phyloP scores from a whole-genome alignment of 345 rosid species.

The Eucalyptus albens region DNA sequence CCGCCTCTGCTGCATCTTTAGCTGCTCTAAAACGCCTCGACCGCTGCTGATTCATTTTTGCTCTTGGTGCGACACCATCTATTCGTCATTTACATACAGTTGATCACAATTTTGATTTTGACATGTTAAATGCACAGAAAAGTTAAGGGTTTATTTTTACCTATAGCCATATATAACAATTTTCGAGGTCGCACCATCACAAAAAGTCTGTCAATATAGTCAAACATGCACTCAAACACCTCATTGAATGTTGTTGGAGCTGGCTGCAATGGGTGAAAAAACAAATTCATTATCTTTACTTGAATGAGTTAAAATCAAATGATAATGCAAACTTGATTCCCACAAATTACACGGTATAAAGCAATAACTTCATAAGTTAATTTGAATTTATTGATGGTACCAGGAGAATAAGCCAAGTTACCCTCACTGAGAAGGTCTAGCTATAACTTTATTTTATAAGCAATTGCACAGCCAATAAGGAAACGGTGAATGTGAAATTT shows the following conservation, averaged over 20 bases:
- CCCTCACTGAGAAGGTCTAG: background rate
- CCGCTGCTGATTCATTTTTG: conserved; percentile 96
- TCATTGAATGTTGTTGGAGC: conserved; percentile 62
- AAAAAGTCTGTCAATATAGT: conserved; percentile 82
- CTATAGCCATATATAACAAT: conserved; percentile 81
- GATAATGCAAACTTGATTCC: background rate
- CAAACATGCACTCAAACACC: conserved; percentile 84
- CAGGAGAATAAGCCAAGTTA: background rate
- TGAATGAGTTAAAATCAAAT: background rate
- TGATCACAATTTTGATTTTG: background rate
- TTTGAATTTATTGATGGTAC: background rate
- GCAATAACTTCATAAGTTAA: background rate
- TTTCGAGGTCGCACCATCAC: conserved; percentile 93
- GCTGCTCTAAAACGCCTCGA: conserved; percentile 93
- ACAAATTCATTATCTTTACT: background rate
- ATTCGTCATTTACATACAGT: conserved; percentile 3
- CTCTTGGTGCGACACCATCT: conserved; percentile 99
- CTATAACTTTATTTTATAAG: background rate
- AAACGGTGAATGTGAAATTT: background rate
- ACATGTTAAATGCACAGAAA: background rate
- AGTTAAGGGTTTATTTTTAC: conserved; percentile 16
- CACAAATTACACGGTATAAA: background rate
- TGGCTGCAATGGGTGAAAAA: conserved; percentile 34
- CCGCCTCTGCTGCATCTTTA: conserved; percentile 83
- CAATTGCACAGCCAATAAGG: background rate